Evolutionary conservation across 2,329 filamentous ascomycete species (phyloP).

Genomic region (Mycogone perniciosa): DNA sequence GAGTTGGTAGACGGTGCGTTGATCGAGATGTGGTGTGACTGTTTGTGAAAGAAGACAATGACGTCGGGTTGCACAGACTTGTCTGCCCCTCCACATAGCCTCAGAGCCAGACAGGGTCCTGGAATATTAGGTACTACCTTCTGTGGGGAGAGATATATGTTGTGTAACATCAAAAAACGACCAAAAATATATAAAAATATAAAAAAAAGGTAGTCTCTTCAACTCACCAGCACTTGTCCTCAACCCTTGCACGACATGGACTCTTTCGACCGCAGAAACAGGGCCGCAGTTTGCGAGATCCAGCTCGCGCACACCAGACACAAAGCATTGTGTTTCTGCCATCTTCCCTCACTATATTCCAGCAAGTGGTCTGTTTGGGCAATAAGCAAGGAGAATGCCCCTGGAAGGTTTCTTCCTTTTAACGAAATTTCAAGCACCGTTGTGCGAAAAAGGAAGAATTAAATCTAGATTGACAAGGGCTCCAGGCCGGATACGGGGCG

Average conservation of each 20-base stretch:
- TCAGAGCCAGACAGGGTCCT: too few relatives aligned
- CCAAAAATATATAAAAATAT: slow-evolving; percentile 1
- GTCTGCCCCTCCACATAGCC: too few relatives aligned
- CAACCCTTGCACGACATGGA: slow-evolving; percentile 51
- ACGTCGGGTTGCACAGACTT: too few relatives aligned
- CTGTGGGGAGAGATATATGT: too few relatives aligned
- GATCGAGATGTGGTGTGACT: too few relatives aligned
- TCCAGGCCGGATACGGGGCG: slow-evolving; percentile 4
- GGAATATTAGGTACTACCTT: too few relatives aligned
- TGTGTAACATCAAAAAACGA: neutral
- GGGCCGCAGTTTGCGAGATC: slow-evolving; percentile 42
- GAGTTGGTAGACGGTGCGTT: too few relatives aligned
- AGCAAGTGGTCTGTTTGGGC: neutral
- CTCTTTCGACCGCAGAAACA: slow-evolving; percentile 45
- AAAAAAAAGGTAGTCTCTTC: slow-evolving; percentile 10
- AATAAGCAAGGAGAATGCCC: neutral
- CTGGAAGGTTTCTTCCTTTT: neutral
- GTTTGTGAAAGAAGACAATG: too few relatives aligned
- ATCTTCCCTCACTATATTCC: slow-evolving; percentile 2
- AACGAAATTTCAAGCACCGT: too few relatives aligned
- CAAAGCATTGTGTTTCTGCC: slow-evolving; percentile 10
- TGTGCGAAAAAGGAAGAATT: neutral
- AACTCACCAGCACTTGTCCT: slow-evolving; percentile 55
- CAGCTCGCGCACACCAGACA: slow-evolving; percentile 38
- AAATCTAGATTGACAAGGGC: neutral